Conservation (phyloP, 2,329 filamentous ascomycete species). For the Hyphodiscus sp. region DNA sequence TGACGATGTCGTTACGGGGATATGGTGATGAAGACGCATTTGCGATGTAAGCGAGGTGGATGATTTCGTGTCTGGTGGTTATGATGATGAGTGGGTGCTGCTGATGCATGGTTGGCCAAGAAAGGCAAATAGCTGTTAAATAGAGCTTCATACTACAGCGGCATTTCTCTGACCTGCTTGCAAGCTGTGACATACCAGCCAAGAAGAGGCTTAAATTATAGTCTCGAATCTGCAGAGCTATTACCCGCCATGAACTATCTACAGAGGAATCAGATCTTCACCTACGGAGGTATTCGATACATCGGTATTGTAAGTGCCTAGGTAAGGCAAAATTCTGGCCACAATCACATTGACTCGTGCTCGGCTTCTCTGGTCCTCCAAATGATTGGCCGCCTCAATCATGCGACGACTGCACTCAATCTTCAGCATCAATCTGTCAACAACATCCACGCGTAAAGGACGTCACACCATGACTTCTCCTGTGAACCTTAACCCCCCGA, state of each 20-base stretch:
- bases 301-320: too few species aligned
- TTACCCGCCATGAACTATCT: too few species aligned
- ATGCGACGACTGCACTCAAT: not conserved
- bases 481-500: not conserved
- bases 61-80: not conserved
- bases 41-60: too few species aligned
- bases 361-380: not conserved
- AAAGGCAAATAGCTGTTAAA: not conserved
- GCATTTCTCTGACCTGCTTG: not conserved
- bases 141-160: not conserved
- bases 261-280: too few species aligned
- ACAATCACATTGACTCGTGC: not conserved
- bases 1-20: slow-evolving; percentile 8
- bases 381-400: not conserved
- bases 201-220: too few species aligned
- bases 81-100: not conserved
- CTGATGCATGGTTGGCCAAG: not conserved
- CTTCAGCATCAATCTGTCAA: not conserved
- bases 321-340: not conserved
- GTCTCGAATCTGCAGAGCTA: not conserved
- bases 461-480: not conserved
- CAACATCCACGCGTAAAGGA: not conserved
- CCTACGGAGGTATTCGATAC: too few species aligned
- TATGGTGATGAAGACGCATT: not conserved
- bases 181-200: too few species aligned